Conservation (phyloP, 768 basidiomycete genomes). For the Tephrocybe rancida region DNA sequence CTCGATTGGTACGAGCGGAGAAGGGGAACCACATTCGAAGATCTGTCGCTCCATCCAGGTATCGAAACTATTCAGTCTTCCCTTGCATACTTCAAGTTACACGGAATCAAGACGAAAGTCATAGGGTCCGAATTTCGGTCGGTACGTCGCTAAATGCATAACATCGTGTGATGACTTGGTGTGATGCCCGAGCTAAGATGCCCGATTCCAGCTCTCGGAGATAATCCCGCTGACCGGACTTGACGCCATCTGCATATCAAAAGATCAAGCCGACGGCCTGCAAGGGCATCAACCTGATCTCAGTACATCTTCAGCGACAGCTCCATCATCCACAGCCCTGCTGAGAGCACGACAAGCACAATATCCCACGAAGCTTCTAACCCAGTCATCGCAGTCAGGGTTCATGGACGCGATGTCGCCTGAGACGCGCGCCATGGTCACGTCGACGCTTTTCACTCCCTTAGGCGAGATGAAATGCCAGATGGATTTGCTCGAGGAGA, state of each 20-base stretch:
- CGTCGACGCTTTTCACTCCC: slow-evolving; percentile 32
- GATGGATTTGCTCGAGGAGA: slow-evolving; percentile 41
- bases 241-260: slow-evolving; percentile 44
- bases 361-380: slow-evolving; percentile 38
- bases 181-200: slow-evolving; percentile 6
- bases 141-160: slow-evolving; percentile 26
- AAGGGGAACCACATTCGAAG: slow-evolving; percentile 21
- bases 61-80: slow-evolving; percentile 49
- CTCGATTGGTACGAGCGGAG: slow-evolving; percentile 44
- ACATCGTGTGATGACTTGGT: background rate
- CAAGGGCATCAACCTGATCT: slow-evolving; percentile 31
- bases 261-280: slow-evolving; percentile 39
- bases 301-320: slow-evolving; percentile 10
- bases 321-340: slow-evolving; percentile 28
- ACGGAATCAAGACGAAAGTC: slow-evolving; percentile 40
- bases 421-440: slow-evolving; percentile 33
- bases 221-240: slow-evolving; percentile 42
- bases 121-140: slow-evolving; percentile 43
- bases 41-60: slow-evolving; percentile 39
- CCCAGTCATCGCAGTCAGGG: slow-evolving; percentile 28
- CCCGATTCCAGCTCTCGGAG: slow-evolving; percentile 37
- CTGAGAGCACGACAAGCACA: slow-evolving; percentile 39
- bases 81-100: slow-evolving; percentile 41
- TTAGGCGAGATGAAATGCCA: slow-evolving; percentile 33
- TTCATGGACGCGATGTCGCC: slow-evolving; percentile 40